Evolutionary conservation across 768 basidiomycete species (phyloP).

Genomic region (Boletus sp.): DNA sequence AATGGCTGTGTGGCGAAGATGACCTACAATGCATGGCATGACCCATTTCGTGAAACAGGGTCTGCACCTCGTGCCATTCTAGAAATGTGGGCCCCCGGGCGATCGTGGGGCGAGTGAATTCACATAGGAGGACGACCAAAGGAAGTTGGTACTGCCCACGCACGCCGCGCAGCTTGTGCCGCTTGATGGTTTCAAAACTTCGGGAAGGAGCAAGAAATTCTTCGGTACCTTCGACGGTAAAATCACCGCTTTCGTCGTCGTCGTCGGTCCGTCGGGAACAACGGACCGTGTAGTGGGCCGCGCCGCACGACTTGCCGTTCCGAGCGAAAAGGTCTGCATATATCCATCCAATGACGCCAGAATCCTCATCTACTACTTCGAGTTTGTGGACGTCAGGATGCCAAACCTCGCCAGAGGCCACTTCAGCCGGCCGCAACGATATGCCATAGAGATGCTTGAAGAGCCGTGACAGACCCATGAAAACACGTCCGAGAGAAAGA

Average conservation of each 20-base stretch:
- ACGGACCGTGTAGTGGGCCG: slow-evolving; percentile 96
- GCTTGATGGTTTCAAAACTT: slow-evolving; percentile 62
- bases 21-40: slow-evolving; percentile 98
- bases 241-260: slow-evolving; percentile 75
- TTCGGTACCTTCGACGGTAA: slow-evolving; percentile 39
- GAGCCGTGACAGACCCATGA: slow-evolving; percentile 87
- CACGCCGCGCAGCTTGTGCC: slow-evolving; percentile 54
- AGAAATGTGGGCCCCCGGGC: slow-evolving; percentile 68
- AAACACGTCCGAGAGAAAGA: slow-evolving; percentile 84
- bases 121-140: slow-evolving; percentile 86
- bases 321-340: slow-evolving; percentile 91
- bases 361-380: slow-evolving; percentile 87
- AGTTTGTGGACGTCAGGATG: slow-evolving; percentile 84
- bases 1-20: not conserved
- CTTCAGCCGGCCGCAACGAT: slow-evolving; percentile 65
- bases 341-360: slow-evolving; percentile 88
- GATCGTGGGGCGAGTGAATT: slow-evolving; percentile 66
- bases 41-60: slow-evolving; percentile 98
- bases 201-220: slow-evolving; percentile 45
- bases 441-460: slow-evolving; percentile 89
- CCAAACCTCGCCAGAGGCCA: slow-evolving; percentile 83
- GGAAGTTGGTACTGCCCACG: slow-evolving; percentile 83
- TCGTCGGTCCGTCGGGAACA: slow-evolving; percentile 92
- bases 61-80: slow-evolving; percentile 91
- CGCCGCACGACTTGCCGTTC: slow-evolving; percentile 81